Evolutionary conservation across 805 yeast genomes (phyloP).

Genomic region (Saturnispora bothae): DNA sequence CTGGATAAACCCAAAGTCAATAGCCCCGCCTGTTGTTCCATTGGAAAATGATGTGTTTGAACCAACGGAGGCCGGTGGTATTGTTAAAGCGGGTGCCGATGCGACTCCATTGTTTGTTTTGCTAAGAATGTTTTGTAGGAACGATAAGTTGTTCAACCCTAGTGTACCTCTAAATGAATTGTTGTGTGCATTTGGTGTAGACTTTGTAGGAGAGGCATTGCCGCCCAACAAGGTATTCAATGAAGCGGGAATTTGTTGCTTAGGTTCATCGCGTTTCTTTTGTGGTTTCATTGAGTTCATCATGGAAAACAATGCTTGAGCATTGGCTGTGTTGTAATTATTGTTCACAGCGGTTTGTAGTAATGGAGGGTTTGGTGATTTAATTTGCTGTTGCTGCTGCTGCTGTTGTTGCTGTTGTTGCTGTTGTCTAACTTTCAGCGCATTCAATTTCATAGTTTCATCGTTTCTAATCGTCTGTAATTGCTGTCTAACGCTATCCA

Average conservation of each 20-base stretch:
- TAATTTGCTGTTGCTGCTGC: conserved; percentile 12
- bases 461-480: conserved; percentile 25
- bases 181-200: conserved; percentile 1
- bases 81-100: too few relatives aligned
- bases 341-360: neutral
- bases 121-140: conserved; percentile 15
- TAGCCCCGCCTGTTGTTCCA: conserved; percentile 19
- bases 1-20: conserved; percentile 14
- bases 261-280: neutral
- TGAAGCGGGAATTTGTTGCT: neutral
- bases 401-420: conserved; percentile 16
- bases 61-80: too few relatives aligned
- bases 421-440: conserved; percentile 15
- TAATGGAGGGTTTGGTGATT: neutral
- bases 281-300: conserved; percentile 15
- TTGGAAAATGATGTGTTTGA: too few relatives aligned
- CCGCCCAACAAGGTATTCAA: too few relatives aligned
- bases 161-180: conserved; percentile 9
- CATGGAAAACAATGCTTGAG: conserved; percentile 19
- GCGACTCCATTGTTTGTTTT: conserved; percentile 4
- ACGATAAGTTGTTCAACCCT: conserved; percentile 14
- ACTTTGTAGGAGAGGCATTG: too few relatives aligned
- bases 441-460: conserved; percentile 22
- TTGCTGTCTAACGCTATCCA: conserved; percentile 25
- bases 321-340: conserved; percentile 11